phyloP scores from a whole-genome alignment of 2,329 filamentous ascomycete species.

The Penicillium sp. region DNA sequence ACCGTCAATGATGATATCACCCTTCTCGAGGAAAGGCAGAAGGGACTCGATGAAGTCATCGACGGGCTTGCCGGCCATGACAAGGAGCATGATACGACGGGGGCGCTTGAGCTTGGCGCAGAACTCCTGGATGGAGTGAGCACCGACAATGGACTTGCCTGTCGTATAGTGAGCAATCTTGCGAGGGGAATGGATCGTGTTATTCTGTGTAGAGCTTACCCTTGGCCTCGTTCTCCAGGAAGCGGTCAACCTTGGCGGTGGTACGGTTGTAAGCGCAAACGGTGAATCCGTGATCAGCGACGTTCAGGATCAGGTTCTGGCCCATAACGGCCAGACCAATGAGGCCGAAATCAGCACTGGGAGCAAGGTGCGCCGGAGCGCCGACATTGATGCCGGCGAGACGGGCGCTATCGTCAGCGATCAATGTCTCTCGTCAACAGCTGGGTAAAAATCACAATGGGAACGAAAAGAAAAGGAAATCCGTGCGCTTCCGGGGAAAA shows the following conservation, averaged over 20 bases:
- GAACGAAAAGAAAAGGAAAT: neutral
- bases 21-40: conserved; percentile 68
- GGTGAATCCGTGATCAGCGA: conserved; percentile 86
- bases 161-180: conserved; percentile 23
- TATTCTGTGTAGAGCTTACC: conserved; percentile 38
- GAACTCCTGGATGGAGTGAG: conserved; percentile 89
- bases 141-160: conserved; percentile 90
- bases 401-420: conserved; percentile 56
- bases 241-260: conserved; percentile 92
- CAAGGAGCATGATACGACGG: conserved; percentile 93
- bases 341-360: conserved; percentile 78
- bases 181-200: neutral
- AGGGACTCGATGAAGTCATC: conserved; percentile 98
- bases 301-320: conserved; percentile 84
- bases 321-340: conserved; percentile 86
- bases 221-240: conserved; percentile 84
- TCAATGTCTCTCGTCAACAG: conserved; percentile 31
- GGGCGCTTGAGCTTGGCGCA: conserved; percentile 93
- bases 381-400: conserved; percentile 65
- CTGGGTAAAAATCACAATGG: conserved; percentile 11
- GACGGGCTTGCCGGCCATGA: conserved; percentile 95
- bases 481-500: conserved; percentile 10
- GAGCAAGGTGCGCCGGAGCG: conserved; percentile 47
- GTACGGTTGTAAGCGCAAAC: conserved; percentile 98
- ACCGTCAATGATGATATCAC: conserved; percentile 98